Evolutionary conservation across 2,329 filamentous ascomycete genomes (phyloP), one percentile per base, ranked within the genome.

Genomic region (Stagonosporopsis tanaceti): DNA sequence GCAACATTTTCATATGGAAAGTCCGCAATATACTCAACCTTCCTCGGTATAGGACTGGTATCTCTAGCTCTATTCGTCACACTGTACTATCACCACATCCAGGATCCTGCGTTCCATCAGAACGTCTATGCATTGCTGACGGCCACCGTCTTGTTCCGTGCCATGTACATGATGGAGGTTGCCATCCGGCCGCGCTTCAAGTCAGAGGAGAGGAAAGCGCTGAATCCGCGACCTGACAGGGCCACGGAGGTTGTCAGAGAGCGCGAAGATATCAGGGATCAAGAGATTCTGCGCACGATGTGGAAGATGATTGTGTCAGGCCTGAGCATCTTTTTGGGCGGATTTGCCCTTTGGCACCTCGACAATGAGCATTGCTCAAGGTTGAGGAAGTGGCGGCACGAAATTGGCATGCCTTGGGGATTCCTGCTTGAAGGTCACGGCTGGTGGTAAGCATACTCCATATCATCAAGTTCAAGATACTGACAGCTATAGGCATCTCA

Each of bases 31-130:
- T 81, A 85, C 58, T 82, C 85, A 1, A 66, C 81, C 1, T 56
- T 83, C 12, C 79, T 93, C 8, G 90, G 81, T 7, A 38, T 87
- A 4, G 80, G 80, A 14, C 81, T 91, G 9, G 70, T 86, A 6
- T 76, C 68, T 3, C 71, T 85, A 20, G 77, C 81, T 4, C 56
- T 83, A 27, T 89, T 88, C 68, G 93, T 96, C 73, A 95, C 92
- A 14, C 81, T 90, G 38, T 86, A 90, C 75, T 96, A 96, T 76
- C 90, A 93, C 46, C 87, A 91, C 61, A 86, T 93, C 15, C 91
- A 93, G 71, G 88, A 96, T 63, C 91, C 92, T 0, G 81, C 86
- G 1, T 96, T 96, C 75, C 92, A 96, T 77, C 91, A 96, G 73
- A 88, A 87, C 59, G 89, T 89, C 4, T 96, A 93, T 66, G 90